Evolutionary conservation across 2,329 filamentous ascomycete species (phyloP).

Genomic region (Fusarium poae): DNA sequence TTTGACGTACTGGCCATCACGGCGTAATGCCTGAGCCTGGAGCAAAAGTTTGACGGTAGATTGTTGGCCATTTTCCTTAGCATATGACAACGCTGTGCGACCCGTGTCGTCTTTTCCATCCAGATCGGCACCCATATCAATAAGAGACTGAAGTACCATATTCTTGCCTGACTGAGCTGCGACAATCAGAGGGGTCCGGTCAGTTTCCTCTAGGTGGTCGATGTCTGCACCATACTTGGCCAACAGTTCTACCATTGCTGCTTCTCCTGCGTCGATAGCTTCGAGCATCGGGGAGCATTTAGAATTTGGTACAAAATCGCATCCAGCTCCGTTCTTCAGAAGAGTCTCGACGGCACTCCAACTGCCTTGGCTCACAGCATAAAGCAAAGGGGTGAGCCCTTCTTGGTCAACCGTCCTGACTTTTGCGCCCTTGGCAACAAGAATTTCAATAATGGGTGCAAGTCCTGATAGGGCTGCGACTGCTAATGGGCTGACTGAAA

Average conservation of each 20-base stretch:
- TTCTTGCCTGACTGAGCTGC: neutral
- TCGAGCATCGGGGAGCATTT: neutral
- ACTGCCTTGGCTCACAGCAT: neutral
- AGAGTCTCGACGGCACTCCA: neutral
- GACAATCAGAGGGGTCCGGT: neutral
- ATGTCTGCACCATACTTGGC: neutral
- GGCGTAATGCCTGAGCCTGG: fast-evolving
- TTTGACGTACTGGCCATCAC: fast-evolving
- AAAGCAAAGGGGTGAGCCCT: neutral
- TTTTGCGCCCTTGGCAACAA: fast-evolving
- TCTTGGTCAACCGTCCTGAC: fast-evolving
- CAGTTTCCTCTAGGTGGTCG: fast-evolving
- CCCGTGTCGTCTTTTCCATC: neutral
- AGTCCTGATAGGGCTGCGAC: fast-evolving
- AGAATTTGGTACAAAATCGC: fast-evolving
- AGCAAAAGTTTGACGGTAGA: neutral
- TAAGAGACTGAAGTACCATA: neutral
- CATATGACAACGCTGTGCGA: neutral
- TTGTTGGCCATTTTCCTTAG: fast-evolving
- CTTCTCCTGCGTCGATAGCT: neutral
- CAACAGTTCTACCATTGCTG: neutral
- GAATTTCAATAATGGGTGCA: neutral
- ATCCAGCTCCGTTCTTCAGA: neutral
- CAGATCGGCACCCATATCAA: neutral
- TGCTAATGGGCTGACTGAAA: fast-evolving